Conservation (phyloP, 2,329 filamentous ascomycete species). For the Penicillium sp. region DNA sequence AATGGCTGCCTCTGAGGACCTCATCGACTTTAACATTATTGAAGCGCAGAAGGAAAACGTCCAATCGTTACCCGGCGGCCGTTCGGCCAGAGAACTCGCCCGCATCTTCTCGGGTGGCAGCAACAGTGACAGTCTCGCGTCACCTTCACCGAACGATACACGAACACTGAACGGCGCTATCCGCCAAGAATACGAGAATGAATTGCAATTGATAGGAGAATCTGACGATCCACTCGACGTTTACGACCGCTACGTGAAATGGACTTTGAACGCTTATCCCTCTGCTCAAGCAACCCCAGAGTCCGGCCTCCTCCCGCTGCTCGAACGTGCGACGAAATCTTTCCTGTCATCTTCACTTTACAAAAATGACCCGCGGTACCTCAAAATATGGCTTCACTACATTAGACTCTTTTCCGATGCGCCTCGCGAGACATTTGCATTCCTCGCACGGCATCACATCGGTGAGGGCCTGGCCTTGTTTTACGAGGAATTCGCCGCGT, state of each 20-base stretch:
- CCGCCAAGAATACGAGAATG: constrained; percentile 78
- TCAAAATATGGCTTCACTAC: constrained; percentile 91
- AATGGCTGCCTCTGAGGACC: constrained; percentile 42
- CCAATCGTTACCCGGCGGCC: constrained; percentile 78
- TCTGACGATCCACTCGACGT: constrained; percentile 93
- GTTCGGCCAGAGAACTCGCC: constrained; percentile 84
- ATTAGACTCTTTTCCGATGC: constrained; percentile 88
- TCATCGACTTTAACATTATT: constrained; percentile 76
- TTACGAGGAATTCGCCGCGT: constrained; percentile 94
- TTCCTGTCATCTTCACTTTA: constrained; percentile 84
- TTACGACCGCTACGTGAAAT: constrained; percentile 94
- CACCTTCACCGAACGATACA: constrained; percentile 66
- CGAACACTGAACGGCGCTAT: constrained; percentile 73
- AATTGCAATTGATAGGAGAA: constrained; percentile 72
- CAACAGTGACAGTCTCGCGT: constrained; percentile 50
- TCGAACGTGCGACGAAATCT: constrained; percentile 87
- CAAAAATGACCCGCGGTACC: constrained; percentile 89
- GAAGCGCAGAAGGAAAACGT: constrained; percentile 98
- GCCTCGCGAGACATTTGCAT: constrained; percentile 89
- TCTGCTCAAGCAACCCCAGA: constrained; percentile 86
- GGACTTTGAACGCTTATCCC: constrained; percentile 92
- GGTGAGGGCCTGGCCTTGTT: constrained; percentile 84
- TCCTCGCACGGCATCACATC: constrained; percentile 80
- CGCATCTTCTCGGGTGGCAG: constrained; percentile 58
- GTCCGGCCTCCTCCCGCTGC: constrained; percentile 80